Evolutionary conservation across 1,284 basidiomycete species (phyloP).

Genomic region (Athelia sp.): DNA sequence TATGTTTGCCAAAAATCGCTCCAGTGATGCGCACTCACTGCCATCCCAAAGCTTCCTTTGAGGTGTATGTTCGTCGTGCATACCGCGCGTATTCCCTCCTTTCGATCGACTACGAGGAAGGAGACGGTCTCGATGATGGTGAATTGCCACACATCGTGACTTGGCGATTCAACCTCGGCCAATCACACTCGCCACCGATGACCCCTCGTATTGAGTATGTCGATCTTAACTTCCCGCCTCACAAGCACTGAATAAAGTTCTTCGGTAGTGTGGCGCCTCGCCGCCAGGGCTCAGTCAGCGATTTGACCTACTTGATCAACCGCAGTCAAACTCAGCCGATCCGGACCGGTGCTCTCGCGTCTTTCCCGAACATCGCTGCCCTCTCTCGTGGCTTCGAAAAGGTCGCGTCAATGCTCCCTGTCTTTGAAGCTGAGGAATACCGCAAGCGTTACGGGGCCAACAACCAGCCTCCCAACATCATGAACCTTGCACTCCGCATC

Average conservation of each 20-base stretch:
- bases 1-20: conserved; percentile 27
- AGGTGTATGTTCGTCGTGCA: conserved; percentile 93
- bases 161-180: conserved; percentile 93
- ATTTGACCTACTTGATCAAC: conserved; percentile 86
- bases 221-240: conserved; percentile 8
- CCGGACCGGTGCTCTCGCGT: conserved; percentile 85
- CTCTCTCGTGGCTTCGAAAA: conserved; percentile 74
- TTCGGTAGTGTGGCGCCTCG: conserved; percentile 29
- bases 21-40: conserved; percentile 8
- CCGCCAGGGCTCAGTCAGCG: conserved; percentile 86
- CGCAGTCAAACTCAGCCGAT: conserved; percentile 82
- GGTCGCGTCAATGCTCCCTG: conserved; percentile 62
- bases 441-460: conserved; percentile 70
- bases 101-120: conserved; percentile 92
- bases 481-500: conserved; percentile 89
- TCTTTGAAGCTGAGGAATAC: conserved; percentile 70
- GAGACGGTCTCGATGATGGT: conserved; percentile 74
- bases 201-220: conserved; percentile 77
- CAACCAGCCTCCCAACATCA: conserved; percentile 80
- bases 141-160: conserved; percentile 78
- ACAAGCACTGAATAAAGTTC: conserved; percentile 15
- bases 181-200: conserved; percentile 77
- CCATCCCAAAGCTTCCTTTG: conserved; percentile 71
- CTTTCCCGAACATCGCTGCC: conserved; percentile 74
- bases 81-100: conserved; percentile 94